Evolutionary conservation across 495 filamentous ascomycete genomes (phyloP).

Genomic region (Podospora bellae-mahoneyi): DNA sequence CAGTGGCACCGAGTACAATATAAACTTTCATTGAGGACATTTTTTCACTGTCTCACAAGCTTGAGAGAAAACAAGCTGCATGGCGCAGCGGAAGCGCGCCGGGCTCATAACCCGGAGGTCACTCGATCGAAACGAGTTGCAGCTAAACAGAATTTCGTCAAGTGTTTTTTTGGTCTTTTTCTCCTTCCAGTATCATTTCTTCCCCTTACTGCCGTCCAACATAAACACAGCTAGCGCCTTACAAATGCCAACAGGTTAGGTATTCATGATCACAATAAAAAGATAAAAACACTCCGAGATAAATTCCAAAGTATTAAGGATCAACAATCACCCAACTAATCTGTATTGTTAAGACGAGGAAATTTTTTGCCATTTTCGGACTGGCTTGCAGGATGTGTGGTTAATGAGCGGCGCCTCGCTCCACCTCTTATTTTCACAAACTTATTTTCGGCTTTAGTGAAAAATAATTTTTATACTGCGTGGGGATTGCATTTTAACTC

Average conservation of each 20-base stretch:
- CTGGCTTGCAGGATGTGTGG: too few species aligned
- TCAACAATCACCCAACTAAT: too few species aligned
- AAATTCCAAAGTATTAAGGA: too few species aligned
- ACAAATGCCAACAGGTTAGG: neutral
- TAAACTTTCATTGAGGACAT: neutral
- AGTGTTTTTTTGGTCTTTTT: neutral
- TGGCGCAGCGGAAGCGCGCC: slow-evolving; percentile 22
- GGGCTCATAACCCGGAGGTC: slow-evolving; percentile 22
- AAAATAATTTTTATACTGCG: too few species aligned
- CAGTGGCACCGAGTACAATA: neutral
- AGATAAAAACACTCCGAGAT: neutral
- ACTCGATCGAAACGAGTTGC: slow-evolving; percentile 20
- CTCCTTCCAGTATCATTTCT: neutral
- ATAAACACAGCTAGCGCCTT: neutral
- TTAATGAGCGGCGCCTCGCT: too few species aligned
- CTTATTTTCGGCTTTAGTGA: too few species aligned
- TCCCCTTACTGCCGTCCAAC: neutral
- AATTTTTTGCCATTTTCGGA: too few species aligned
- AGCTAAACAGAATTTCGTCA: neutral
- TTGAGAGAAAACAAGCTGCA: slow-evolving; percentile 11
- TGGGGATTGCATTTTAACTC: too few species aligned
- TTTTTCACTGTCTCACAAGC: neutral
- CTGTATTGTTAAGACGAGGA: too few species aligned
- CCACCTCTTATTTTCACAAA: too few species aligned
- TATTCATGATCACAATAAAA: neutral